Percentiles rank a stretch among this genome's conserved stretches.
These are phyloP conservation scores for Epithele typhae DNA, from an alignment of 768 basidiomycete species.

Conservation along the genomic window DNA sequence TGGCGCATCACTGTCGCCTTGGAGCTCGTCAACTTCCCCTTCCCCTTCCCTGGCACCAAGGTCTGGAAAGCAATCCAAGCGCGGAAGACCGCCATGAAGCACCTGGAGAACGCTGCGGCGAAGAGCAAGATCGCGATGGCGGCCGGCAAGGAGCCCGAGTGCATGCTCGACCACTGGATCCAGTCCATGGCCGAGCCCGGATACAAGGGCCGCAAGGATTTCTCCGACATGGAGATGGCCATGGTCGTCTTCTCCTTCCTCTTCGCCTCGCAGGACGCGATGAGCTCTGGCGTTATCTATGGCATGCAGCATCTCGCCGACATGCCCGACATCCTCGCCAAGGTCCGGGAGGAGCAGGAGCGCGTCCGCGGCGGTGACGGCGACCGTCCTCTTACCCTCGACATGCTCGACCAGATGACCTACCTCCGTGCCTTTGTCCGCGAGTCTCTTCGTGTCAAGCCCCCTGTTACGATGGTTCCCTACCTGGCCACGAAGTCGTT, in stretches of 20 bases:
- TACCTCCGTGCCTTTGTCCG: constrained; percentile 92
- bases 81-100: constrained; percentile 78
- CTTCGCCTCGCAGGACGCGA: constrained; percentile 95
- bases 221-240: constrained; percentile 92
- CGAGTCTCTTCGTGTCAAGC: constrained; percentile 87
- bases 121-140: constrained; percentile 82
- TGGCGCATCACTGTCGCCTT: constrained; percentile 95
- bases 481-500: constrained; percentile 87
- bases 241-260: constrained; percentile 97
- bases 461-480: constrained; percentile 99
- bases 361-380: constrained; percentile 74
- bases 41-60: constrained; percentile 94
- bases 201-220: constrained; percentile 78
- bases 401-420: constrained; percentile 88
- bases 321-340: constrained; percentile 81
- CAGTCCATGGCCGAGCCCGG: constrained; percentile 58
- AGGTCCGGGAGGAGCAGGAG: constrained; percentile 89
- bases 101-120: constrained; percentile 74
- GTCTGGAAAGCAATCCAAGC: constrained; percentile 91
- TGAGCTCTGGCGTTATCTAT: constrained; percentile 95
- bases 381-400: constrained; percentile 75
- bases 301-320: constrained; percentile 96
- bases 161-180: constrained; percentile 94
- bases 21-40: constrained; percentile 97
- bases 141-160: constrained; percentile 72